Conservation (phyloP, 441 rosid species). For the Corymbia citriodora region DNA sequence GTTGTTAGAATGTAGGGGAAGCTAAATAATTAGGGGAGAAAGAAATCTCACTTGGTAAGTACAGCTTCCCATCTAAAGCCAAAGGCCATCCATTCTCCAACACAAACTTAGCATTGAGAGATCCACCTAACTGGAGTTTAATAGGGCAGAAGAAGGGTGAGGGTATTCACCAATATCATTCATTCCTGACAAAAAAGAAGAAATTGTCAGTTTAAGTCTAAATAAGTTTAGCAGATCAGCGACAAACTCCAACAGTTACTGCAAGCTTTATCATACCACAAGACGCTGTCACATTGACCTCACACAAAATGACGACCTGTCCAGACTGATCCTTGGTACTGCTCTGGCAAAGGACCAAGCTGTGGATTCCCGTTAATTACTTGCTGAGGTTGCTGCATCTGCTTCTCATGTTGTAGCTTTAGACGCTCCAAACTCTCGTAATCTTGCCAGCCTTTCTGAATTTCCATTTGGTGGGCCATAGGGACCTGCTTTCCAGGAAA, state of each 20-base stretch:
- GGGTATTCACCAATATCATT: conserved; percentile 52
- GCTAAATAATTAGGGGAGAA: not conserved
- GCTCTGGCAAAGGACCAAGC: conserved; percentile 55
- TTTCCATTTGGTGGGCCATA: conserved; percentile 39
- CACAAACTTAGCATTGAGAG: conserved; percentile 56
- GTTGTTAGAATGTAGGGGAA: not conserved
- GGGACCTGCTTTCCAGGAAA: conserved; percentile 80
- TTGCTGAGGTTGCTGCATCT: conserved; percentile 39
- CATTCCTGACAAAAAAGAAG: conserved; percentile 40
- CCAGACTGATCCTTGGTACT: conserved; percentile 82
- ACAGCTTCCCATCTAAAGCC: conserved; percentile 61
- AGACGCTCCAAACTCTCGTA: conserved; percentile 36
- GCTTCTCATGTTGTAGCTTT: conserved; percentile 40
- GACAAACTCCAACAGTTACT: not conserved
- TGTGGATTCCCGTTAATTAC: conserved; percentile 44
- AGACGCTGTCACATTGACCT: conserved; percentile 35
- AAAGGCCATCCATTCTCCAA: conserved; percentile 67
- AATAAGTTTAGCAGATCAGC: not conserved
- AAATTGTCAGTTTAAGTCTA: not conserved
- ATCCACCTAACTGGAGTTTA: conserved; percentile 58
- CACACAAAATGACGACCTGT: conserved; percentile 81
- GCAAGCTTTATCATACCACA: conserved; percentile 33
- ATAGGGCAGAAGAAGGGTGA: conserved; percentile 47
- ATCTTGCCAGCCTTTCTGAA: conserved; percentile 46
- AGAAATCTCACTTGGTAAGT: conserved; percentile 53